These are phyloP conservation scores for Samsoniella hepiali DNA, from an alignment of 2,329 filamentous ascomycete genomes.

Conservation along the genomic window DNA sequence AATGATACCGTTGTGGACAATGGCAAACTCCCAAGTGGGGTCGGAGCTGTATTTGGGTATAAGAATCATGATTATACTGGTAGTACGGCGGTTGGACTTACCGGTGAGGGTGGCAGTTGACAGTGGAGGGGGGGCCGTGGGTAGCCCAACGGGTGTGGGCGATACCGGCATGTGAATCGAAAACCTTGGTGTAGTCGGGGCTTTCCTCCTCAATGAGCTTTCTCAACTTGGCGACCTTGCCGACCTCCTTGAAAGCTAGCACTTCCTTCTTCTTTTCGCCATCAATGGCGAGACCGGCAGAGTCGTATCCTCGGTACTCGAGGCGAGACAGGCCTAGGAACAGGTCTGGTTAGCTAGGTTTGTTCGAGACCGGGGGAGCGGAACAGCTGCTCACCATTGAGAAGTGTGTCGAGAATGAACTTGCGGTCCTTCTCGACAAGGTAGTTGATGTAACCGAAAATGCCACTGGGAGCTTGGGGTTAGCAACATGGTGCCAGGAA, in stretches of 20 bases:
- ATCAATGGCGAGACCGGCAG: conserved; percentile 90
- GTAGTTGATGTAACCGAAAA: conserved; percentile 99
- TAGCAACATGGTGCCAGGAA: conserved; percentile 23
- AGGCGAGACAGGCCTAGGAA: conserved; percentile 80
- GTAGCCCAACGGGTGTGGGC: conserved; percentile 99
- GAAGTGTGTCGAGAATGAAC: conserved; percentile 91
- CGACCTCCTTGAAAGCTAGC: conserved; percentile 96
- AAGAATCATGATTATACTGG: background rate
- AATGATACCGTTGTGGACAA: conserved; percentile 99
- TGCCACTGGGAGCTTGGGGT: conserved; percentile 59
- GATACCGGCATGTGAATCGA: conserved; percentile 97
- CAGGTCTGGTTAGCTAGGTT: conserved; percentile 29
- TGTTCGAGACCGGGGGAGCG: background rate
- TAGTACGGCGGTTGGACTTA: conserved; percentile 43
- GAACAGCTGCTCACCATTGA: conserved; percentile 66
- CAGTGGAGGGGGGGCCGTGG: conserved; percentile 86
- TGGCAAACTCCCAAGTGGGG: conserved; percentile 89
- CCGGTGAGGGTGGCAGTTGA: conserved; percentile 99
- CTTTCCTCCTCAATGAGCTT: conserved; percentile 81
- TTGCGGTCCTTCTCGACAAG: conserved; percentile 97
- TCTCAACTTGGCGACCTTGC: conserved; percentile 97
- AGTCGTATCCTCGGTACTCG: conserved; percentile 98
- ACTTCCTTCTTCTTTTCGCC: conserved; percentile 99
- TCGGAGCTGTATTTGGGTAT: conserved; percentile 64
- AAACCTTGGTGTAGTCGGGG: conserved; percentile 85